A percentile compares a stretch with the other conserved stretches of the same genome.
phyloP scores from a whole-genome alignment of 768 basidiomycete genomes.

The Daedaleopsis nitida region DNA sequence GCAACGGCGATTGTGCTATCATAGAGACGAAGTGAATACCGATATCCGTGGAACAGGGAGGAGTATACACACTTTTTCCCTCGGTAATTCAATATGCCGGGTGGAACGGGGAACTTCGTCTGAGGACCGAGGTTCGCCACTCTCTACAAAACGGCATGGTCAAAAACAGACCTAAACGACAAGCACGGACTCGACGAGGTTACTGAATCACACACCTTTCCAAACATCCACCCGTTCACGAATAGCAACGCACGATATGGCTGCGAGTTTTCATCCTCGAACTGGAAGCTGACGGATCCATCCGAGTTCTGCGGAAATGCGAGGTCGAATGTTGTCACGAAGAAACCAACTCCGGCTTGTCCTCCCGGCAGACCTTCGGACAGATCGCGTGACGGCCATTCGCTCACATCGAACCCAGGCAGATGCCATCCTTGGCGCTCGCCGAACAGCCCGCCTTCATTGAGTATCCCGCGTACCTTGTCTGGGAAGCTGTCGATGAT shows the following conservation, averaged over 20 bases:
- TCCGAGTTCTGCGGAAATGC: slow-evolving; percentile 60
- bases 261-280: slow-evolving; percentile 47
- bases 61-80: slow-evolving; percentile 61
- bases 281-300: slow-evolving; percentile 69
- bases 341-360: slow-evolving; percentile 77
- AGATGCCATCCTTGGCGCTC: slow-evolving; percentile 50
- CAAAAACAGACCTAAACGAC: neutral
- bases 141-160: slow-evolving; percentile 16
- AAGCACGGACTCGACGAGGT: neutral
- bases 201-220: slow-evolving; percentile 53
- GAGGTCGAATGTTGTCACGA: slow-evolving; percentile 72
- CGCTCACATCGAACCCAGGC: slow-evolving; percentile 51
- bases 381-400: slow-evolving; percentile 60
- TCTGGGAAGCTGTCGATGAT: slow-evolving; percentile 65
- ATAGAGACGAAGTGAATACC: neutral
- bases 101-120: slow-evolving; percentile 78
- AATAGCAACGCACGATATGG: slow-evolving; percentile 75
- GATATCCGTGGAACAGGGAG: too few species aligned
- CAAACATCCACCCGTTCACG: slow-evolving; percentile 91
- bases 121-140: slow-evolving; percentile 56
- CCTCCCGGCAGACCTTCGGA: slow-evolving; percentile 57
- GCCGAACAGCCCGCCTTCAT: slow-evolving; percentile 47
- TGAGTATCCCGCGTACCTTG: slow-evolving; percentile 51
- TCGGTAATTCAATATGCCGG: slow-evolving; percentile 74
- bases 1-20: slow-evolving; percentile 49